Evolutionary conservation across 371 early-diverging fungal species (phyloP), one percentile per base, ranked within the genome.

Genomic region (Zancudomyces culisetae): DNA sequence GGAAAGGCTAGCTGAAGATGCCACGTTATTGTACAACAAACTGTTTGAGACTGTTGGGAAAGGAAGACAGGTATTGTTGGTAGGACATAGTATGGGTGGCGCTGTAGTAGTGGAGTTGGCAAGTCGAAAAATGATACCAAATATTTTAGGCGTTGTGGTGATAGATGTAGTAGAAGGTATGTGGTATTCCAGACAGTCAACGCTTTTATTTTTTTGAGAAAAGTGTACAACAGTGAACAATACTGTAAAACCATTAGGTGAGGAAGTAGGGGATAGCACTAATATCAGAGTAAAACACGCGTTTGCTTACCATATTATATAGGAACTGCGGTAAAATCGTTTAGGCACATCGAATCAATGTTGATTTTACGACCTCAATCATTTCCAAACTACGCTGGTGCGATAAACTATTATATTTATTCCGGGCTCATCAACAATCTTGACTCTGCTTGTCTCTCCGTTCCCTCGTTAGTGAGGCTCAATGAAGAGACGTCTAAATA

Each of bases 161-260:
- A 51, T 93, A 28, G 94, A 93, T 68, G 87, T 91, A 6, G 91
- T 91, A 4, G 94, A 93, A 70, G 90, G 88, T 30, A 55, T 85
- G 0, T 88, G 86, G n/a, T n/a, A n/a, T n/a, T n/a, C n/a, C n/a
- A n/a, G n/a, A n/a, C n/a, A n/a, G n/a, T n/a, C n/a, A n/a, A n/a
- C n/a, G n/a, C n/a, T n/a, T n/a, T n/a, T n/a, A n/a, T n/a, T n/a
- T n/a, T n/a, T n/a, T n/a, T n/a, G n/a, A n/a, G n/a, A n/a, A n/a
- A n/a, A n/a, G n/a, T n/a, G n/a, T n/a, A n/a, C n/a, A n/a, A n/a
- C n/a, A n/a, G n/a, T n/a, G n/a, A n/a, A n/a, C n/a, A n/a, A n/a
- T n/a, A n/a, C n/a, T n/a, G n/a, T n/a, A n/a, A n/a, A n/a, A n/a
- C n/a, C n/a, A n/a, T n/a, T n/a, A n/a, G n/a, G n/a, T n/a, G n/a